These are phyloP conservation scores for Fusarium sp. DNA, from an alignment of 2,329 filamentous ascomycete genomes.

Conservation along the genomic window DNA sequence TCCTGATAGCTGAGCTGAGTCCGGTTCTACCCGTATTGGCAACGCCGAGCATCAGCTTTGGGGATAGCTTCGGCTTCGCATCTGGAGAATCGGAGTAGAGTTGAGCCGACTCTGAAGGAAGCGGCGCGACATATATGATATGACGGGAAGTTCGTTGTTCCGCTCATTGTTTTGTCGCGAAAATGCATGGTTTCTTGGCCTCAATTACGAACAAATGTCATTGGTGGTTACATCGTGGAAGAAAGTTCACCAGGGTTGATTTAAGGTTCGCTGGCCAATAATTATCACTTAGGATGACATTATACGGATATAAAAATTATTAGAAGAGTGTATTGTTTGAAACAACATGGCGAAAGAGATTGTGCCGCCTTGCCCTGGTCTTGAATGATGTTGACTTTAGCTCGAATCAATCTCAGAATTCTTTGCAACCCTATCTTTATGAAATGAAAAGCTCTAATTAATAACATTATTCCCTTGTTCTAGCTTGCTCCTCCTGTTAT, in stretches of 20 bases:
- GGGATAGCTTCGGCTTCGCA: constrained; percentile 8
- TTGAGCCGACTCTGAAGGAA: constrained; percentile 4
- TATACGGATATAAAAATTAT: not conserved
- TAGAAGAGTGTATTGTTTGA: not conserved
- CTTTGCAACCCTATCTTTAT: not conserved
- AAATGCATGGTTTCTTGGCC: not conserved
- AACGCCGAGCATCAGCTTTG: not conserved
- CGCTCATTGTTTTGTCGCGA: not conserved
- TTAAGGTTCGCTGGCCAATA: not conserved
- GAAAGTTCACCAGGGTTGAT: not conserved
- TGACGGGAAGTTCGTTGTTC: not conserved
- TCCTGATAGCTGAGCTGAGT: not conserved
- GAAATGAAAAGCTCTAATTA: not conserved
- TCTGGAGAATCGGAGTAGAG: not conserved
- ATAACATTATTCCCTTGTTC: not conserved
- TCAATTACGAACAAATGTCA: not conserved
- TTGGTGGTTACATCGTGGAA: not conserved
- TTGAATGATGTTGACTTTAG: not conserved
- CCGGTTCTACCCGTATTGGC: constrained; percentile 23
- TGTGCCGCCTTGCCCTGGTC: not conserved
- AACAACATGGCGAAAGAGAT: not conserved
- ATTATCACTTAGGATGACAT: not conserved
- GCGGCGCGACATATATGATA: not conserved
- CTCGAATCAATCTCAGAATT: not conserved
- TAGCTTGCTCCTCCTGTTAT: not conserved